These are phyloP conservation scores for Umbelopsis isabellina DNA, from an alignment of 192 early-diverging fungal species.

Conservation along the genomic window DNA sequence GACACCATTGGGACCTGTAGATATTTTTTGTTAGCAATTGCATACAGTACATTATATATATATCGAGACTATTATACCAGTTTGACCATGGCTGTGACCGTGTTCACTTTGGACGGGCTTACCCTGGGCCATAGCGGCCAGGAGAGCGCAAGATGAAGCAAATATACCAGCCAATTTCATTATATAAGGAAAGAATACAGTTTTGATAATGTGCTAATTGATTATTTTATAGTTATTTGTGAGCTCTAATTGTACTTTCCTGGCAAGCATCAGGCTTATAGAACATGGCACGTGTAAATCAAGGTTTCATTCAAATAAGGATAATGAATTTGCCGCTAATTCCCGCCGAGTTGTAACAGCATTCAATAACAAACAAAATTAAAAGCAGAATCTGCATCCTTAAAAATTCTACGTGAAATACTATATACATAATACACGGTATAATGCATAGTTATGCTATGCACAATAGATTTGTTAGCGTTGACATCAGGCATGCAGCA, in stretches of 20 bases:
- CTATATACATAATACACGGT: neutral
- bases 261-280: neutral
- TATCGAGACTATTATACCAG: neutral
- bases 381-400: neutral
- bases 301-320: neutral
- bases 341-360: neutral
- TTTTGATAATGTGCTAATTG: neutral
- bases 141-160: neutral
- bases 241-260: neutral
- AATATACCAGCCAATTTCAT: conserved; percentile 11
- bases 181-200: neutral
- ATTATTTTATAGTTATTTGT: neutral
- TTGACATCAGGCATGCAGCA: neutral
- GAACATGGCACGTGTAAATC: conserved; percentile 7
- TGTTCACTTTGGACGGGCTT: neutral
- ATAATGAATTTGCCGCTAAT: neutral
- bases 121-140: conserved; percentile 2
- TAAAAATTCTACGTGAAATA: neutral
- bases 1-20: neutral
- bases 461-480: neutral
- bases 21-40: neutral
- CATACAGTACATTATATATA: neutral
- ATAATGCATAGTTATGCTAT: neutral
- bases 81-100: neutral
- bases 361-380: neutral